Percentiles rank a stretch among this genome's conserved stretches.
These are phyloP conservation scores for Lachnellula willkommii DNA, from an alignment of 2,329 filamentous ascomycete genomes.

Conservation along the genomic window DNA sequence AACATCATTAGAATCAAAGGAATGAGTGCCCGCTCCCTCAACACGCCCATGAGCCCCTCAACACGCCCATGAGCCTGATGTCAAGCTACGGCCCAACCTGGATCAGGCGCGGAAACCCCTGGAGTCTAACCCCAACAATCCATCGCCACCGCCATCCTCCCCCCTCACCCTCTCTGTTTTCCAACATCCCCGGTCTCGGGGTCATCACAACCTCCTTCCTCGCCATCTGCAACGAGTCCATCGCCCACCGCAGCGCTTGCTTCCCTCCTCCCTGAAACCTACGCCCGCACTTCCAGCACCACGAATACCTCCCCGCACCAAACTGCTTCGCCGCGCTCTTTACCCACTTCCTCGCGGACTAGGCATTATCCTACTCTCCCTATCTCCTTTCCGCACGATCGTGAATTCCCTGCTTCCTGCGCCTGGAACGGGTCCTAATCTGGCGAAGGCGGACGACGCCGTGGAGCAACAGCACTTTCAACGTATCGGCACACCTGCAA, in stretches of 20 bases:
- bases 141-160: not conserved
- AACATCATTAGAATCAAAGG: not conserved
- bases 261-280: not conserved
- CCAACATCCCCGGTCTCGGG: not conserved
- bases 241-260: constrained; percentile 7
- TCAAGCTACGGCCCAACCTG: constrained; percentile 1
- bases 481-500: not conserved
- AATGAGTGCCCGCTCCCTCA: constrained; percentile 6
- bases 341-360: not conserved
- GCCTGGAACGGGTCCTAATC: not conserved
- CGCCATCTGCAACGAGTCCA: constrained; percentile 1
- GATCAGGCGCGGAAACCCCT: not conserved
- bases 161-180: not conserved
- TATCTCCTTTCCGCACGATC: not conserved
- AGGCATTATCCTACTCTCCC: not conserved
- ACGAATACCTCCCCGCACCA: not conserved
- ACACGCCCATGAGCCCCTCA: constrained; percentile 2
- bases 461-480: not conserved
- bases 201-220: constrained; percentile 5
- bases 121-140: not conserved
- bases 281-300: not conserved
- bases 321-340: not conserved
- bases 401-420: not conserved
- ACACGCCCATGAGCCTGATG: constrained; percentile 3
- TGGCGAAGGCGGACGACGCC: not conserved